A percentile compares a stretch with the other conserved stretches of the same genome.
Evolutionary conservation across 257 asterid species (phyloP).

Genomic region (Solanum sitiens): DNA sequence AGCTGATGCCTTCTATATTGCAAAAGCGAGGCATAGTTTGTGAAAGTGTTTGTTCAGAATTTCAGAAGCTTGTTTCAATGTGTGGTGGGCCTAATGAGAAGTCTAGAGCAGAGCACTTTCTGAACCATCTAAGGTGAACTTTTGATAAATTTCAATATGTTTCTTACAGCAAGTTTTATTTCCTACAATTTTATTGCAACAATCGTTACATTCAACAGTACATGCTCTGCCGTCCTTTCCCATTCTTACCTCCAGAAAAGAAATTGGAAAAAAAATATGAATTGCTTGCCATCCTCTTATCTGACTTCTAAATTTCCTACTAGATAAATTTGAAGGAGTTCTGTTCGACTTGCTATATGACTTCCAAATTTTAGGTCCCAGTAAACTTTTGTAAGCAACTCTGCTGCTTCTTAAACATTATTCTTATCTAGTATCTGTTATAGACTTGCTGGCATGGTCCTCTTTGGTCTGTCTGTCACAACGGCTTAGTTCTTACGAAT

Average conservation of each 20-base stretch:
- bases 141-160: neutral
- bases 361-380: neutral
- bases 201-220: neutral
- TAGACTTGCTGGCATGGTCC: neutral
- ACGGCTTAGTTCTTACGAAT: neutral
- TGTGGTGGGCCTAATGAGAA: constrained; percentile 90
- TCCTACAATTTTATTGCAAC: neutral
- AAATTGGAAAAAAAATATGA: neutral
- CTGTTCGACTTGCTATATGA: neutral
- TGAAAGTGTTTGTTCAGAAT: constrained; percentile 65
- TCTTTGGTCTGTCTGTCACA: neutral
- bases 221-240: neutral
- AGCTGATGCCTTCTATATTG: constrained; percentile 27
- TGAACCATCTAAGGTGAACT: constrained; percentile 68
- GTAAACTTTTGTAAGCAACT: neutral
- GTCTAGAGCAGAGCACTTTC: constrained; percentile 52
- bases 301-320: neutral
- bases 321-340: neutral
- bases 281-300: neutral
- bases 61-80: constrained; percentile 72
- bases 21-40: constrained; percentile 74
- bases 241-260: neutral
- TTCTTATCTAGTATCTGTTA: neutral
- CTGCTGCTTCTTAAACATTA: neutral
- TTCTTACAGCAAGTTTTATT: neutral